Conservation (phyloP, 805 yeast species). For the Kuraishia capsulata region DNA sequence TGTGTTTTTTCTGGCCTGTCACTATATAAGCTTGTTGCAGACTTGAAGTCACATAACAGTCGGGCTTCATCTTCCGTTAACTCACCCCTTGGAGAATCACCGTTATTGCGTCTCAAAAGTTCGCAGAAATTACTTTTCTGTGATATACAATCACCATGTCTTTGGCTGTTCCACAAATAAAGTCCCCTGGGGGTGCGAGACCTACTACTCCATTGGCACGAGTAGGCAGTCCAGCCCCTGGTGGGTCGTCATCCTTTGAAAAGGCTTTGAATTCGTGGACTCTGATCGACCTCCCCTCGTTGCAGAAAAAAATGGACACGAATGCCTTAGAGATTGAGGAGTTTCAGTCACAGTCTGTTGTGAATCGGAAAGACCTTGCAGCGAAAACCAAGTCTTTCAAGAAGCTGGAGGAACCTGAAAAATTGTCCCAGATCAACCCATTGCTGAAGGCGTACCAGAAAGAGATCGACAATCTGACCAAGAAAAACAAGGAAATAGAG, state of each 20-base stretch:
- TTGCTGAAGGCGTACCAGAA: constrained; percentile 73
- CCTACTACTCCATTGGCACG: background rate
- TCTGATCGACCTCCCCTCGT: constrained; percentile 54
- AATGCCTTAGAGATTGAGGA: constrained; percentile 67
- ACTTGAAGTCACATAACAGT: no score
- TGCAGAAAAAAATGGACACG: constrained; percentile 68
- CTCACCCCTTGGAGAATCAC: no score
- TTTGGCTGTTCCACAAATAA: background rate
- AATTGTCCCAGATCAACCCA: constrained; percentile 55
- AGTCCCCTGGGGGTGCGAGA: no score
- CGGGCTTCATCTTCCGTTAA: no score
- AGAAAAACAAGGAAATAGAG: constrained; percentile 69
- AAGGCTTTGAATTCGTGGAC: constrained; percentile 70
- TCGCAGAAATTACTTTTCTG: no score
- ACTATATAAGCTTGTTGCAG: no score
- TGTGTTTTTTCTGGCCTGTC: no score
- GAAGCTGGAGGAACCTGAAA: constrained; percentile 58
- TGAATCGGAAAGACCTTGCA: constrained; percentile 70
- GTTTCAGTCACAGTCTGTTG: constrained; percentile 57
- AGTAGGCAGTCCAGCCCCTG: background rate
- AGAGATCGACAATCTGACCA: constrained; percentile 78
- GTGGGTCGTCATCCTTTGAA: constrained; percentile 20
- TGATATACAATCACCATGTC: background rate
- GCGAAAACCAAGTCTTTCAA: constrained; percentile 79
- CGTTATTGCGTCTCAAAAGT: no score